Percentiles rank a stretch among this genome's conserved stretches.
Conservation (phyloP, 108 stramenopile species). For the Conticribra guillardii region DNA sequence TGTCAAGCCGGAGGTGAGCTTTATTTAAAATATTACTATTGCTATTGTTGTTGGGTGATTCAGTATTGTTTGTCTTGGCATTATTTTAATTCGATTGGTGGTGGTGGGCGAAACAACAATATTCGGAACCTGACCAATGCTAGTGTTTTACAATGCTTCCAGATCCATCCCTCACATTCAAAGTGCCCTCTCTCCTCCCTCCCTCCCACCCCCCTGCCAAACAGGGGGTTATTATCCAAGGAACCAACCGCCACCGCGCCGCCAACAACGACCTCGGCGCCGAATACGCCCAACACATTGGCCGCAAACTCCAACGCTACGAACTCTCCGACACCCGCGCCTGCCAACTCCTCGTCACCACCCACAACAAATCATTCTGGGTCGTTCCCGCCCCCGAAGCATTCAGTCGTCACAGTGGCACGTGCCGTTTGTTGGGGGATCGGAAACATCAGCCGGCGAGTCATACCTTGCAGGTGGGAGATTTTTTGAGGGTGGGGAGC, state of each 20-base stretch:
- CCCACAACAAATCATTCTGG: constrained; percentile 86
- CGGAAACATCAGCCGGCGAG: constrained; percentile 81
- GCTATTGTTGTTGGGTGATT: too few relatives aligned
- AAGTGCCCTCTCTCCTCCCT: background rate
- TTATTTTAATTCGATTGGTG: background rate
- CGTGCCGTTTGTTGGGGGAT: constrained; percentile 94
- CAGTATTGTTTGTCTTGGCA: background rate
- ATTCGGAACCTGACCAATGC: too few relatives aligned
- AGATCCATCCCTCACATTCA: too few relatives aligned
- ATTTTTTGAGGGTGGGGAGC: constrained; percentile 93
- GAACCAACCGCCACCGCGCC: constrained; percentile 73
- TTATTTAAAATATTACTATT: background rate
- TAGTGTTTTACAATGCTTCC: background rate
- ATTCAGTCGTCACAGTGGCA: constrained; percentile 95
- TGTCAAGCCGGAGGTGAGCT: constrained; percentile 82
- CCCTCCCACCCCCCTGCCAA: background rate
- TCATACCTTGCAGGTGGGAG: constrained; percentile 86
- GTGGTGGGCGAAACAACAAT: too few relatives aligned
- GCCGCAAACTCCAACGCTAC: constrained; percentile 82
- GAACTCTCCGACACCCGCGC: constrained; percentile 87
- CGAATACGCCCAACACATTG: constrained; percentile 80
- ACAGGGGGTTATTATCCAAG: constrained; percentile 86
- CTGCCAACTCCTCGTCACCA: constrained; percentile 90
- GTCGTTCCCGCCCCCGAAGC: constrained; percentile 97
- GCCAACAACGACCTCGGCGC: constrained; percentile 68